A percentile compares a stretch with the other conserved stretches of the same genome.
Evolutionary conservation across 441 rosid species (phyloP).

Genomic region (Omphalea diandra): DNA sequence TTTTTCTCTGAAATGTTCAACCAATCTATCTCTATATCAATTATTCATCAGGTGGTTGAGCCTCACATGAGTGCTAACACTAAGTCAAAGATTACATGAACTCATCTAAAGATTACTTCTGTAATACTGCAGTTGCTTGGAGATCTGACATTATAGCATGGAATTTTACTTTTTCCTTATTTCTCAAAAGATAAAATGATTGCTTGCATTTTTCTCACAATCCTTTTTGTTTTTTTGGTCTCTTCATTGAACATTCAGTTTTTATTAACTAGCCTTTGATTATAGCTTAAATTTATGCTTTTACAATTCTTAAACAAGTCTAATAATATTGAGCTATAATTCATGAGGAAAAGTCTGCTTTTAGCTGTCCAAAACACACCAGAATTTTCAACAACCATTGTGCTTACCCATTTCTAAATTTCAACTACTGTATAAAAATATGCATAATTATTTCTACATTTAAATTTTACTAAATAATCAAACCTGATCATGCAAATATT

Average conservation of each 20-base stretch:
- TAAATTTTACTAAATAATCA: background rate
- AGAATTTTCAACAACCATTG: slow-evolving; percentile 10
- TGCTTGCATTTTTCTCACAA: too few relatives aligned
- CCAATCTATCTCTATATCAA: too few relatives aligned
- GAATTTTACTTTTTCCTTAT: too few relatives aligned
- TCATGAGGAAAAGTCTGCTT: background rate
- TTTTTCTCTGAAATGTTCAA: background rate
- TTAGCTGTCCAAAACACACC: slow-evolving; percentile 2
- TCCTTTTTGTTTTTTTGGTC: too few relatives aligned
- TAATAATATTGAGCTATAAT: too few relatives aligned
- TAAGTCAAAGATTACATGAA: background rate
- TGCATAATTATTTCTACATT: background rate
- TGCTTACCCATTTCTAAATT: background rate
- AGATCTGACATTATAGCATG: background rate
- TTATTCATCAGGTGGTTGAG: background rate
- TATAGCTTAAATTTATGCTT: too few relatives aligned
- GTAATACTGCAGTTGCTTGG: background rate
- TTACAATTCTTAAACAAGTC: too few relatives aligned
- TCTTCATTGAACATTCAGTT: too few relatives aligned
- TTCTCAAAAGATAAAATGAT: too few relatives aligned
- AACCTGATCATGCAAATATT: too few relatives aligned
- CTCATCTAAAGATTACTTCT: background rate
- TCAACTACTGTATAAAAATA: background rate
- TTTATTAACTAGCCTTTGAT: too few relatives aligned
- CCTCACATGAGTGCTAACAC: background rate